A percentile compares a stretch with the other conserved stretches of the same genome.
Conservation (phyloP, 345 rosid genomes). For the Brassica carinata region DNA sequence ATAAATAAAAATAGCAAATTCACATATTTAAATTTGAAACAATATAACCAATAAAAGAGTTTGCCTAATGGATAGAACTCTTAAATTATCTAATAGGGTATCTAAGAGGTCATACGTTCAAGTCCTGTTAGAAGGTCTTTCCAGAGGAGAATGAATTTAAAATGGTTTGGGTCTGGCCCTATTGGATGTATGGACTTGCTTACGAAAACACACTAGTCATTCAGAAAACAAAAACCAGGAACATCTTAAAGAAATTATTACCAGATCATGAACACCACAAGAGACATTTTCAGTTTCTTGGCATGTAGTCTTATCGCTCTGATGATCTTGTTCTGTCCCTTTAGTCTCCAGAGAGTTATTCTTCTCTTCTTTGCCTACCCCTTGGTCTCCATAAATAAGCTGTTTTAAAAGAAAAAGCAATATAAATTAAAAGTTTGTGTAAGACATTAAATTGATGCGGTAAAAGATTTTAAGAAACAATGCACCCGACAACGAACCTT, state of each 20-base stretch:
- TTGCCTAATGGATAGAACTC: not conserved
- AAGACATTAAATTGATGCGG: not conserved
- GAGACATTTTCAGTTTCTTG: slow-evolving; percentile 36
- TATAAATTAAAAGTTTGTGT: not conserved
- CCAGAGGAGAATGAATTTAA: not conserved
- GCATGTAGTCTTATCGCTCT: not conserved
- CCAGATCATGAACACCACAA: slow-evolving; percentile 27
- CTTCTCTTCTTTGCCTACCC: slow-evolving; percentile 21
- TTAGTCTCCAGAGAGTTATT: slow-evolving; percentile 3
- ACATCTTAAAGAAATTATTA: slow-evolving; percentile 12
- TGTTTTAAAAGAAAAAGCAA: slow-evolving; percentile 24
- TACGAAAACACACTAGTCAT: not conserved
- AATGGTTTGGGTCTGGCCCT: not conserved
- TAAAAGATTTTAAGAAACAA: not conserved
- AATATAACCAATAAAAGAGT: not conserved
- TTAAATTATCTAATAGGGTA: too few relatives aligned
- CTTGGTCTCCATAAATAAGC: slow-evolving; percentile 39
- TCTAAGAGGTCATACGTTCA: too few relatives aligned
- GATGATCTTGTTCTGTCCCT: slow-evolving; percentile 7
- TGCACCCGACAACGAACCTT: slow-evolving; percentile 45
- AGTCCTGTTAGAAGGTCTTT: too few relatives aligned
- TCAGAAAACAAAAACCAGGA: not conserved
- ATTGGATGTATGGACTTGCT: too few relatives aligned
- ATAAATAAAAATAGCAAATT: not conserved
- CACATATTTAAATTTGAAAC: not conserved